Conservation (phyloP, 345 rosid genomes). For the Punica granatum region DNA sequence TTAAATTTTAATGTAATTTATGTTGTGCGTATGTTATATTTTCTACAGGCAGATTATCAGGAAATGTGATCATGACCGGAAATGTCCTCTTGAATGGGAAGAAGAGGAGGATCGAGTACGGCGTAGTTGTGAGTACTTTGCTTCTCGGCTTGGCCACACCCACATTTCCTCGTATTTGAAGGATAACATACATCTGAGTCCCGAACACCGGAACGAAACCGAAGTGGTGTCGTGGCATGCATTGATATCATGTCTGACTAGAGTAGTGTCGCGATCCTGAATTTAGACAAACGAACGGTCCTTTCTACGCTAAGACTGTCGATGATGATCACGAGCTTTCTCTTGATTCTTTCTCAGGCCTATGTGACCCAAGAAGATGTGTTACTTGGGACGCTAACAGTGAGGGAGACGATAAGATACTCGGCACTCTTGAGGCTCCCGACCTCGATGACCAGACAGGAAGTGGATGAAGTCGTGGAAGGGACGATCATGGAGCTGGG, state of each 20-base stretch:
- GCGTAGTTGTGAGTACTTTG: constrained; percentile 53
- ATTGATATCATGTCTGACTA: too few relatives aligned
- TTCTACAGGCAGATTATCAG: constrained; percentile 79
- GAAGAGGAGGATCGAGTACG: constrained; percentile 50
- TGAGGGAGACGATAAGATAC: constrained; percentile 54
- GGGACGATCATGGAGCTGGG: constrained; percentile 57
- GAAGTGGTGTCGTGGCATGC: too few relatives aligned
- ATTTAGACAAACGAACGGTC: too few relatives aligned
- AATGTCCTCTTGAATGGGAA: constrained; percentile 81
- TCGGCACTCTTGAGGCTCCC: constrained; percentile 71
- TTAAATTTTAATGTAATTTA: neutral
- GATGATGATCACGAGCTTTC: neutral
- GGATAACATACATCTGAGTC: too few relatives aligned
- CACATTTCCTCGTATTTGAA: too few relatives aligned
- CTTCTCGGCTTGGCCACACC: neutral
- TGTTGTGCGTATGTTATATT: neutral
- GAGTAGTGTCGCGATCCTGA: neutral
- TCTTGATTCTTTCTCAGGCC: constrained; percentile 54
- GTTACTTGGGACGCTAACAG: constrained; percentile 58
- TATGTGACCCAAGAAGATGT: constrained; percentile 77
- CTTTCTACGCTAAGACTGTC: neutral
- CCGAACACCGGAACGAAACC: too few relatives aligned
- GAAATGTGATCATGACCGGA: constrained; percentile 93
- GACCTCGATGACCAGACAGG: constrained; percentile 29
- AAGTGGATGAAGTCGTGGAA: constrained; percentile 37